Conservation (phyloP, 176 grass and related monocot genomes). For the Olyra latifolia region DNA sequence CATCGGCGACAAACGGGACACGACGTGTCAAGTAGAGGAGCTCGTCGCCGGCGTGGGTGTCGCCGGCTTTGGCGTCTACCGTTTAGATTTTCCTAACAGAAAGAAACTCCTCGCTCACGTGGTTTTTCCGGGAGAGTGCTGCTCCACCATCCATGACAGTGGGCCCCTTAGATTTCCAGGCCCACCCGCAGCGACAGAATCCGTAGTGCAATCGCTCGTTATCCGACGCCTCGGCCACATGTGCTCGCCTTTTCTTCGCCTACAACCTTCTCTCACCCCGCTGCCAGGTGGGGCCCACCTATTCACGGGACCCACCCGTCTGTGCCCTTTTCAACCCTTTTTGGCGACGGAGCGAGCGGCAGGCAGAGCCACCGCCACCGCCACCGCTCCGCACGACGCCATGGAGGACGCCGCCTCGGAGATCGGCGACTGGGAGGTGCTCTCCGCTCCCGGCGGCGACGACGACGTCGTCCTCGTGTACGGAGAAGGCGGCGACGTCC, state of each 20-base stretch:
- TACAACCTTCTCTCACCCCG: neutral
- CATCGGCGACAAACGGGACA: no score
- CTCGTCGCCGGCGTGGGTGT: no score
- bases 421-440: slow-evolving; percentile 60
- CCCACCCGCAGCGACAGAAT: neutral
- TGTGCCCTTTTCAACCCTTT: neutral
- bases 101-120: no score
- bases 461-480: slow-evolving; percentile 5
- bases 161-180: neutral
- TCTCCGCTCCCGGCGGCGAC: slow-evolving; percentile 31
- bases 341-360: neutral
- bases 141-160: neutral
- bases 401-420: slow-evolving; percentile 50
- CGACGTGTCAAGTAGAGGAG: no score
- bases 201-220: neutral
- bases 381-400: neutral
- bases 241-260: neutral
- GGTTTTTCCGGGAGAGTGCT: no score
- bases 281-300: neutral
- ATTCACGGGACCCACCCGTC: neutral
- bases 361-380: neutral
- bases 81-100: no score
- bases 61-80: no score
- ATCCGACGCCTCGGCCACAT: neutral
- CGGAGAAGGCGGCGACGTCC: slow-evolving; percentile 30